Base-by-base conservation (phyloP, 2,329 filamentous ascomycete species). In the Dryadomyces quercus-mongolicae region DNA sequence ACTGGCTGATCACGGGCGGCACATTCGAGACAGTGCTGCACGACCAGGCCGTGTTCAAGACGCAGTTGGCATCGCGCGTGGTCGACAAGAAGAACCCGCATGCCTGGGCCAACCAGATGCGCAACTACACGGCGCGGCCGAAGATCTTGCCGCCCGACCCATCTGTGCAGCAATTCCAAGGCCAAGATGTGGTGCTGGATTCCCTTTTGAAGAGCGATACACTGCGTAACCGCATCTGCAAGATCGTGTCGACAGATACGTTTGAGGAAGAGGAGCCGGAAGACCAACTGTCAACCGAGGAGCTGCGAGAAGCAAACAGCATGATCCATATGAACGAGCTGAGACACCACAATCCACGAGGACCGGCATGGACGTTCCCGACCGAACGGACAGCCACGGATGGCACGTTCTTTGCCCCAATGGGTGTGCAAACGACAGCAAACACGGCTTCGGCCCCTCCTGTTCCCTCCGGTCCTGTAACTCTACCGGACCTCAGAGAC, bases 81-180 rank as follows among this genome's bases (percentile, higher is more conserved):
- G 84, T 96, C 4, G 91, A 96, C 68, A 84, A 88, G 64, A 88
- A 86, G 68, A 88, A 88, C 51, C 82, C 85, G 0, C 68, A 82
- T n/a, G 81, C 85, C 8, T 80, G 75, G 66, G 82, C 86, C 0
- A 74, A 75, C 20, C 79, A 77, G 52, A 72, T 74, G 1, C 63
- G 67, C 1, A 74, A 81, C 1, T 81, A 83, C 61, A 71, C 89
- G n/a, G 77, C 76, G 40, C 69, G 73, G 44, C 81, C 86, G 0
- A 74, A 71, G 53, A 64, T 75, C 0, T 71, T 81, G 1, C 56
- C 66, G 6, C 73, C 78, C 49, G 63, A 78, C 46, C 74, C 82
- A 50, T 64, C 87, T 1, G 16, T n/a, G 4, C 21, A 63, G 66
- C 0, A 67, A 10, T 80, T 79, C 56, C 57, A 70, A 1, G 84